phyloP scores from a whole-genome alignment of 371 early-diverging fungal species.

The Mucor mucedo region DNA sequence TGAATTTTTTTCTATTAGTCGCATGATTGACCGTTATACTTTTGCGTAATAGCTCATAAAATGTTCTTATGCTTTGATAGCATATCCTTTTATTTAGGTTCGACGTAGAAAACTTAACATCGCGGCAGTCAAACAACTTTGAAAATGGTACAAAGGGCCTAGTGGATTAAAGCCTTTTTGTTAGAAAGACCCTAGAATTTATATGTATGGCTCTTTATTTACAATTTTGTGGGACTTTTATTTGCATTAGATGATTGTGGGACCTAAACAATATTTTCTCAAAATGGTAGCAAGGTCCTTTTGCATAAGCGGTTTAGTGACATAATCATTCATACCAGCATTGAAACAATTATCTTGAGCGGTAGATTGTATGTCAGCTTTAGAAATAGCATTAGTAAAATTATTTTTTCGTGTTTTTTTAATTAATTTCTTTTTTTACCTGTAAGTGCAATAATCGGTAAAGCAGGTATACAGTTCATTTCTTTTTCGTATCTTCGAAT shows the following conservation, averaged over 20 bases:
- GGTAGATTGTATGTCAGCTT: slow-evolving; percentile 58
- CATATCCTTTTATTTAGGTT: too few relatives aligned
- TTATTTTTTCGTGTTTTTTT: neutral
- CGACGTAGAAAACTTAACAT: too few relatives aligned
- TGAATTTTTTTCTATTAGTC: neutral
- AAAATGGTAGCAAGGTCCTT: slow-evolving; percentile 44
- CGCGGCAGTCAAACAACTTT: too few relatives aligned
- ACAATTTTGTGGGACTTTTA: too few relatives aligned
- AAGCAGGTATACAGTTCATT: slow-evolving; percentile 18
- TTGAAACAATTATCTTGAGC: slow-evolving; percentile 58
- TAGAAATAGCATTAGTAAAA: neutral
- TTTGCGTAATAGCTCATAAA: too few relatives aligned
- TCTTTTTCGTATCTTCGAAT: slow-evolving; percentile 39
- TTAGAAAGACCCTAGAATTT: too few relatives aligned
- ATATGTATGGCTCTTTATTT: too few relatives aligned
- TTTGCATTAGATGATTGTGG: slow-evolving; percentile 1
- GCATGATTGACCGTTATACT: too few relatives aligned
- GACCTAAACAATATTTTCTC: slow-evolving; percentile 34
- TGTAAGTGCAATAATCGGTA: slow-evolving; percentile 54
- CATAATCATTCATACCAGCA: slow-evolving; percentile 64
- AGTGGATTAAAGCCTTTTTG: too few relatives aligned
- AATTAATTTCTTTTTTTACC: slow-evolving; percentile 33
- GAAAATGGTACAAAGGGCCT: too few relatives aligned
- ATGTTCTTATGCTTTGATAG: too few relatives aligned
- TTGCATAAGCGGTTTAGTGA: slow-evolving; percentile 55